Evolutionary conservation across 805 yeast species (phyloP).

Genomic region (Danielozyma ontarioensis): DNA sequence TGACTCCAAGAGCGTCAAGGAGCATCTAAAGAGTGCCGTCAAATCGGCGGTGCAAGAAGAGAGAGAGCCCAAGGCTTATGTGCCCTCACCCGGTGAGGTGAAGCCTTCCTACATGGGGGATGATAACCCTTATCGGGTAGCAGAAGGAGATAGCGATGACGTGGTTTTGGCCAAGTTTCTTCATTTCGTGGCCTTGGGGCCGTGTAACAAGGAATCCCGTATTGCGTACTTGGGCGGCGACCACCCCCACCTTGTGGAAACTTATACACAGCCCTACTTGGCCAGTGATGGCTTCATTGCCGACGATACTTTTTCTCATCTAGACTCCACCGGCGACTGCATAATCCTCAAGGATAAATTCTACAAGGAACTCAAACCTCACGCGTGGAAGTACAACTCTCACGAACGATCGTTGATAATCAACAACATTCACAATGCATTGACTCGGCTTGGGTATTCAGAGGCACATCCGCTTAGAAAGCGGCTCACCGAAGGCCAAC

Average conservation of each 20-base stretch:
- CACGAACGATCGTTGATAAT: constrained; percentile 27
- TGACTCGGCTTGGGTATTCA: constrained; percentile 37
- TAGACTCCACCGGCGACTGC: constrained; percentile 6
- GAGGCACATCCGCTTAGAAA: constrained; percentile 39
- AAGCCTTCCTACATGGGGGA: background rate
- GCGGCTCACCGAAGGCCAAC: constrained; percentile 17
- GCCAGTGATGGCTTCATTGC: constrained; percentile 26
- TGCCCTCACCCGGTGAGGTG: constrained; percentile 2
- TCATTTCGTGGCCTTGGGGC: background rate
- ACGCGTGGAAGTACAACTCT: constrained; percentile 30
- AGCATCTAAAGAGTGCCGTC: constrained; percentile 7
- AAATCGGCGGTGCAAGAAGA: background rate
- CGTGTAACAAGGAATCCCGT: constrained; percentile 6
- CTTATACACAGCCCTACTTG: constrained; percentile 21
- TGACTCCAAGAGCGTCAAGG: constrained; percentile 24
- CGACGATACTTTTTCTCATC: constrained; percentile 19
- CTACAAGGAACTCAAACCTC: constrained; percentile 35
- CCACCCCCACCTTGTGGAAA: constrained; percentile 4
- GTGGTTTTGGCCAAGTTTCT: background rate
- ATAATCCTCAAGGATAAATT: constrained; percentile 34
- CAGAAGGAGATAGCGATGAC: background rate
- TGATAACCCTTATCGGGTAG: background rate
- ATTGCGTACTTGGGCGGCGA: constrained; percentile 5
- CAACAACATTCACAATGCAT: constrained; percentile 31
- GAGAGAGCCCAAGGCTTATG: too few relatives aligned